Conservation (phyloP, 2,329 filamentous ascomycete species). For the Trichoderma brevicompactum region DNA sequence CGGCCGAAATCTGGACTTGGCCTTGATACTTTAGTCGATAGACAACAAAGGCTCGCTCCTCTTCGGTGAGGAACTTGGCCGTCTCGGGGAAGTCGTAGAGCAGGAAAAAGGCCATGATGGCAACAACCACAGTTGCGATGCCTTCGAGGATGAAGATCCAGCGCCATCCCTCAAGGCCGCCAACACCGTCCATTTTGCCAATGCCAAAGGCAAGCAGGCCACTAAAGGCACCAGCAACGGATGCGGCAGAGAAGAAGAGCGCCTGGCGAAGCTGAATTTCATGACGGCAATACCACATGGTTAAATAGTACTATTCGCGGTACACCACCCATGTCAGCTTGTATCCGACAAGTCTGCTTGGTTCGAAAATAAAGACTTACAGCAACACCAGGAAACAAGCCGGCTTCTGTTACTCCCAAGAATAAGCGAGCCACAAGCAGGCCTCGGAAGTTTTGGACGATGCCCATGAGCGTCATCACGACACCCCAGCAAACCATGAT, state of each 20-base stretch:
- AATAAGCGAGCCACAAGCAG: slow-evolving; percentile 58
- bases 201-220: slow-evolving; percentile 74
- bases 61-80: slow-evolving; percentile 71
- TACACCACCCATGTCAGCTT: not conserved
- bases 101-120: slow-evolving; percentile 68
- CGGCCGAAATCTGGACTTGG: slow-evolving; percentile 35
- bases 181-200: slow-evolving; percentile 69
- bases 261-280: slow-evolving; percentile 63
- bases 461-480: slow-evolving; percentile 57
- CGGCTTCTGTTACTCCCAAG: slow-evolving; percentile 69
- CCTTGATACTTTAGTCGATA: slow-evolving; percentile 70
- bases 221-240: slow-evolving; percentile 77
- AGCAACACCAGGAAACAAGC: slow-evolving; percentile 67
- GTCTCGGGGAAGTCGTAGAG: slow-evolving; percentile 83
- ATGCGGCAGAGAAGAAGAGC: slow-evolving; percentile 82
- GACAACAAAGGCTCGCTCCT: slow-evolving; percentile 72
- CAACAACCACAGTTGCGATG: slow-evolving; percentile 69
- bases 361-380: slow-evolving; percentile 33
- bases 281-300: slow-evolving; percentile 63
- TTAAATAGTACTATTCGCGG: slow-evolving; percentile 53
- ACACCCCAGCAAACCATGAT: slow-evolving; percentile 70
- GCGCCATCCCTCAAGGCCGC: slow-evolving; percentile 62
- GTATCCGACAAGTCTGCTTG: too few relatives aligned
- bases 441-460: slow-evolving; percentile 54
- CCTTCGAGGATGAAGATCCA: slow-evolving; percentile 75